These are phyloP conservation scores for Wilcoxina mikolae DNA, from an alignment of 495 filamentous ascomycete genomes.

Conservation along the genomic window DNA sequence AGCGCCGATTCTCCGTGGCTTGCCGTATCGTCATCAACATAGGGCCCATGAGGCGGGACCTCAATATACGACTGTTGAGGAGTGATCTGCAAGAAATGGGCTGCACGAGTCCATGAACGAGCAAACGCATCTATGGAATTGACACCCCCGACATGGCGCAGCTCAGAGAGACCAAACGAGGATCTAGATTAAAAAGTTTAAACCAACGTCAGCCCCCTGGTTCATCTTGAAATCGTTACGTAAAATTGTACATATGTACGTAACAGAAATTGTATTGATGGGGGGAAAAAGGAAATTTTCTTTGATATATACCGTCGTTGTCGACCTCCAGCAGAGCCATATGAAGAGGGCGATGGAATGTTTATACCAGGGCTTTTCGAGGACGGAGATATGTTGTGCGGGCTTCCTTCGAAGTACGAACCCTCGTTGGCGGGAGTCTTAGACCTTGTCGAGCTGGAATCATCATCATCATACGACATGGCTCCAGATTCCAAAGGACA, in stretches of 20 bases:
- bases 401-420: background rate
- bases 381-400: slow-evolving; percentile 1
- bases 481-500: slow-evolving; percentile 8
- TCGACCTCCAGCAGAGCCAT: background rate
- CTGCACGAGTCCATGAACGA: slow-evolving; percentile 83
- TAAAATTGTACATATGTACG: slow-evolving; percentile 4
- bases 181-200: slow-evolving; percentile 35
- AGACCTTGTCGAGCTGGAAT: slow-evolving; percentile 19
- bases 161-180: slow-evolving; percentile 50
- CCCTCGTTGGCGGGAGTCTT: slow-evolving; percentile 11
- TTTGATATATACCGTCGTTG: background rate
- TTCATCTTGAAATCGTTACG: slow-evolving; percentile 7
- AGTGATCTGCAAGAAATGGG: slow-evolving; percentile 71
- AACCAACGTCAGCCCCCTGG: slow-evolving; percentile 12
- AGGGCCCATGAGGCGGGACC: slow-evolving; percentile 34
- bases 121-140: slow-evolving; percentile 94
- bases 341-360: slow-evolving; percentile 6
- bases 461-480: slow-evolving; percentile 20
- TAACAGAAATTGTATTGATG: background rate
- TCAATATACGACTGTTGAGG: slow-evolving; percentile 58
- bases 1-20: background rate
- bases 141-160: slow-evolving; percentile 72
- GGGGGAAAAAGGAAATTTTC: background rate
- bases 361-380: background rate
- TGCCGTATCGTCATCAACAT: slow-evolving; percentile 26